Conservation (phyloP, 495 filamentous ascomycete species). For the Hypoxylon subgilvum region DNA sequence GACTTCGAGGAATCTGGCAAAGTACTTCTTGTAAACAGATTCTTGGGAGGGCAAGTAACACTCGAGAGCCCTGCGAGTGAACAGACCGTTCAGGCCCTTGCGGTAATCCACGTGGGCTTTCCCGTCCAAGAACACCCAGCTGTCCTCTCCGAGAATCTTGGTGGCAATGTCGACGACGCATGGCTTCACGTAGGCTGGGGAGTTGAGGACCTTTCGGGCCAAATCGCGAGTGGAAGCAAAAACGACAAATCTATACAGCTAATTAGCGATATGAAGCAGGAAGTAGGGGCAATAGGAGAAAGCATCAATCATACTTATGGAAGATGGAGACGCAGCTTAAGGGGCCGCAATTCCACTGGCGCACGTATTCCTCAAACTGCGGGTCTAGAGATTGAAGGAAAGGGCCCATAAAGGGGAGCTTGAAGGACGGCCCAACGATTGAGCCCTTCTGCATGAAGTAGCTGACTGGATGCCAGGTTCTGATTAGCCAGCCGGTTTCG, state of each 20-base stretch:
- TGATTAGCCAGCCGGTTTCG: constrained; percentile 38
- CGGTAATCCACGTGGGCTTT: constrained; percentile 95
- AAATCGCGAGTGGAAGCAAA: constrained; percentile 96
- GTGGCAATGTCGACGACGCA: constrained; percentile 95
- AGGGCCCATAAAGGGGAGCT: constrained; percentile 93
- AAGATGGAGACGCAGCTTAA: constrained; percentile 98
- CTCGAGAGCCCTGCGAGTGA: constrained; percentile 88
- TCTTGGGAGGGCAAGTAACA: constrained; percentile 91
- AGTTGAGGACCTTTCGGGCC: constrained; percentile 97
- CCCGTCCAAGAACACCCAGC: constrained; percentile 98
- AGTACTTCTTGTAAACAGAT: constrained; percentile 88
- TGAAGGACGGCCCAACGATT: constrained; percentile 81
- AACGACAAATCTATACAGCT: constrained; percentile 80
- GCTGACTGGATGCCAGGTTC: constrained; percentile 61
- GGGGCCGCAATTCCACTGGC: constrained; percentile 87
- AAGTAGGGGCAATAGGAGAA: neutral
- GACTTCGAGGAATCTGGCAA: constrained; percentile 74
- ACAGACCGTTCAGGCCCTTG: constrained; percentile 92
- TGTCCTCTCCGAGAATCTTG: constrained; percentile 88
- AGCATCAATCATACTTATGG: constrained; percentile 92
- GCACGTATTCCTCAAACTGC: constrained; percentile 86
- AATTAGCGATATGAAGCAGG: constrained; percentile 1
- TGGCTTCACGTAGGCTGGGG: constrained; percentile 88
- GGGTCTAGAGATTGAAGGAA: constrained; percentile 92
- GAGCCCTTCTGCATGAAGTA: constrained; percentile 87